Evolutionary conservation across 345 rosid genomes (phyloP).

Genomic region (Carallia brachiata): DNA sequence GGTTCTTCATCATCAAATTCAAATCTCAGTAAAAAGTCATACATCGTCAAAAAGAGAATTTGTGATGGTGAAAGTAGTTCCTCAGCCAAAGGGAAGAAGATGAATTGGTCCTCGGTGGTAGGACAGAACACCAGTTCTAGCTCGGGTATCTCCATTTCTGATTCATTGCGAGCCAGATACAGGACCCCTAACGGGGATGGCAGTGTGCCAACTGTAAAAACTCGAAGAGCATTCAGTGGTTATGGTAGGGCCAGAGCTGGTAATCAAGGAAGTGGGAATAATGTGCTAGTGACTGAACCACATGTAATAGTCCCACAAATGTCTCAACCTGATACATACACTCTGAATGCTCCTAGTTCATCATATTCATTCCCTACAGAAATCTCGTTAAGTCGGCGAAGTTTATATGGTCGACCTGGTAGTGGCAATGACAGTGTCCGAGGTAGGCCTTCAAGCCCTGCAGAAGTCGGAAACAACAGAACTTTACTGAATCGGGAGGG

Average conservation of each 20-base stretch:
- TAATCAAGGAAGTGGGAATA: slow-evolving; percentile 45
- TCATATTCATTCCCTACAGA: slow-evolving; percentile 36
- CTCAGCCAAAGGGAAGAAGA: slow-evolving; percentile 54
- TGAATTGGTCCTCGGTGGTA: slow-evolving; percentile 44
- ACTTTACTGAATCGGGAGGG: slow-evolving; percentile 48
- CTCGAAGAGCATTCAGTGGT: slow-evolving; percentile 45
- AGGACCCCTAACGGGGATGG: slow-evolving; percentile 41
- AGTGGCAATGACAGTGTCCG: slow-evolving; percentile 38
- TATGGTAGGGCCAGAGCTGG: slow-evolving; percentile 40
- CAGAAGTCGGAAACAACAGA: slow-evolving; percentile 43
- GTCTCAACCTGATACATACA: slow-evolving; percentile 41
- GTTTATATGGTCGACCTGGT: slow-evolving; percentile 33
- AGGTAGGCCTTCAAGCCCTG: slow-evolving; percentile 55
- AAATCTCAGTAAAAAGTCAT: slow-evolving; percentile 41
- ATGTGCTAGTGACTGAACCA: slow-evolving; percentile 30
- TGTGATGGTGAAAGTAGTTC: slow-evolving; percentile 69
- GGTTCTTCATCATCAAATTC: slow-evolving; percentile 53
- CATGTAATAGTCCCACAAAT: slow-evolving; percentile 34
- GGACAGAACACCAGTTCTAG: slow-evolving; percentile 36
- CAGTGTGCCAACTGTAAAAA: slow-evolving; percentile 43
- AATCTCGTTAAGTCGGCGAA: slow-evolving; percentile 19
- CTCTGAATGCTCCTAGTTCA: slow-evolving; percentile 39
- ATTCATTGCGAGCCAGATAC: slow-evolving; percentile 55
- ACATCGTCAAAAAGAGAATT: slow-evolving; percentile 42
- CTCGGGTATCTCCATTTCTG: slow-evolving; percentile 51